Base-by-base conservation (phyloP, 2,329 filamentous ascomycete genomes). In the Sporothrix brunneoviolacea region DNA sequence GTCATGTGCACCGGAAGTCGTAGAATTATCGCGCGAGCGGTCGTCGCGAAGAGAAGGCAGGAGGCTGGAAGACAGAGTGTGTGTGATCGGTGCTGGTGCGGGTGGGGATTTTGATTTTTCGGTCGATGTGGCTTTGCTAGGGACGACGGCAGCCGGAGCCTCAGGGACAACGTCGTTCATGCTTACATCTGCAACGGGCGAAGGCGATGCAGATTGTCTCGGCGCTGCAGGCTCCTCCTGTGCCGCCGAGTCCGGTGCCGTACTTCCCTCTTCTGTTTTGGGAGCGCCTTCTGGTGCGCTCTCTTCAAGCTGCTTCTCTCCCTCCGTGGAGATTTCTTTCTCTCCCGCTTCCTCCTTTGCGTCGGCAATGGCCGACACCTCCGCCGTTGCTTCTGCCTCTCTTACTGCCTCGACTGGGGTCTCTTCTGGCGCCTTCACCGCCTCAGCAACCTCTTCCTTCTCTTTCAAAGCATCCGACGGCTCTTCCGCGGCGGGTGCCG, bases 1-100 rank as follows among this genome's bases (percentile, higher is more conserved):
- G 50, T 73, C 66, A n/a, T 60, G 64, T 3, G 63, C 65, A 24
- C 60, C 59, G 0, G 58, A 60, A 1, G 52, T 45, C 3, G 57
- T 57, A 8, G 62, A 54, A 16, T 62, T 60, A 10, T 59, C 58
- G 15, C 67, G 65, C 5, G 66, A 62, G 4, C 61, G 57, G 36
- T 70, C 70, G 33, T 55, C 56, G 2, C 55, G 49, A 3, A 57
- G 50, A 2, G 56, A 57, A 2, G 54, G 55, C 5, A 57, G 45
- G 3, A 57, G 48, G 33, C 53, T 55, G 4, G 54, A 55, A 9
- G 53, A 48, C 8, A 30, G n/a, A 9, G 49, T 39, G n/a, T 39
- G 46, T 6, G 46, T 19, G 13, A 36, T 37, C 8, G 40, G 35
- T 12, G 48, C 35, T 19, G 39, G 35, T 3, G 37, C 27, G 6